These are phyloP conservation scores for Chlamydomonas applanata DNA, from an alignment of 139 green algal genomes.

Conservation along the genomic window DNA sequence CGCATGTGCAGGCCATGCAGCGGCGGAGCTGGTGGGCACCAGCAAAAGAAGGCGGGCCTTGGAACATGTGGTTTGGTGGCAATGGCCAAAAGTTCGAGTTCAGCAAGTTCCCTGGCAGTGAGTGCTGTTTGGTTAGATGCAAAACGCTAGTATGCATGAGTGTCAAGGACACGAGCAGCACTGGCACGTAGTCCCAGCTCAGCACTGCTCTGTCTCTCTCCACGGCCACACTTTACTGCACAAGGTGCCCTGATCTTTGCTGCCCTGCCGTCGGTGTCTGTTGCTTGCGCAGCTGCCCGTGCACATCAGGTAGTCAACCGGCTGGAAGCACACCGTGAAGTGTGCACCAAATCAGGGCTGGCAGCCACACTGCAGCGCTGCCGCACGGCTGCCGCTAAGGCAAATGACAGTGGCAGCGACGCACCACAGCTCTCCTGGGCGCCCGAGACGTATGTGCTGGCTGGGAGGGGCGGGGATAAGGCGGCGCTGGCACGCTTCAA, in stretches of 20 bases:
- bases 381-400: background rate
- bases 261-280: background rate
- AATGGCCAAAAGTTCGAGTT: constrained; percentile 45
- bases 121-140: no score
- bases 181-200: no score
- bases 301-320: constrained; percentile 28
- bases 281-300: no score
- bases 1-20: no score
- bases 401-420: background rate
- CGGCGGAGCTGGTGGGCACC: constrained; percentile 35
- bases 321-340: constrained; percentile 33
- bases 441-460: constrained; percentile 48
- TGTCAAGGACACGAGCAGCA: background rate
- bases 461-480: background rate
- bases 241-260: background rate
- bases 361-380: constrained; percentile 24
- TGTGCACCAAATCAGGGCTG: constrained; percentile 51
- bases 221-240: no score
- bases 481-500: constrained; percentile 1
- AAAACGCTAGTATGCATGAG: background rate
- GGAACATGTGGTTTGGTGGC: constrained; percentile 46
- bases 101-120: constrained; percentile 9
- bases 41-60: background rate
- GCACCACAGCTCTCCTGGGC: constrained; percentile 26
- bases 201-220: no score